Evolutionary conservation across 73 alveolate genomes (phyloP).

Genomic region (Paramecium bursaria): DNA sequence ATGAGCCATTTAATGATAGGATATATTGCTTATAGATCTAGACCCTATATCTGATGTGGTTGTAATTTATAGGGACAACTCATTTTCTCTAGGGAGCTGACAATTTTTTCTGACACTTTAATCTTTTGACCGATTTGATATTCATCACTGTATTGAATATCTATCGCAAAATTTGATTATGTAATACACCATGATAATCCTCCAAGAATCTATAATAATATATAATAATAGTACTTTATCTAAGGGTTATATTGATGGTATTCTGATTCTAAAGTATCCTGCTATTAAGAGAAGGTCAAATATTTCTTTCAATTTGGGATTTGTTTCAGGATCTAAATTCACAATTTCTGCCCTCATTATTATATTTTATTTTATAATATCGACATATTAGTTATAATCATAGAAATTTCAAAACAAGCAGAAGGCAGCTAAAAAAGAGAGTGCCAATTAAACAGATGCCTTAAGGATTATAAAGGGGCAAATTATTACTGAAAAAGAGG

Average conservation of each 20-base stretch:
- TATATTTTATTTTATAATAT: not conserved
- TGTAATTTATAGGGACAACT: slow-evolving; percentile 89
- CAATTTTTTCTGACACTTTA: slow-evolving; percentile 90
- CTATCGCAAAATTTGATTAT: slow-evolving; percentile 89
- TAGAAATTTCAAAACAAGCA: too few species aligned
- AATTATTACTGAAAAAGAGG: too few species aligned
- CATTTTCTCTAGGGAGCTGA: slow-evolving; percentile 85
- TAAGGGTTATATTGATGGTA: slow-evolving; percentile 87
- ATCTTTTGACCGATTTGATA: slow-evolving; percentile 93
- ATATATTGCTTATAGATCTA: slow-evolving; percentile 87
- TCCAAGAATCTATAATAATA: slow-evolving; percentile 80
- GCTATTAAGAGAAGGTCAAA: slow-evolving; percentile 89
- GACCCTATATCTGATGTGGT: slow-evolving; percentile 95
- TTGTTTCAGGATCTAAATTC: slow-evolving; percentile 13
- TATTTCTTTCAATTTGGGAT: slow-evolving; percentile 75
- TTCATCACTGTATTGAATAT: slow-evolving; percentile 95
- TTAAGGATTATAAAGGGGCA: too few species aligned
- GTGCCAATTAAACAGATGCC: too few species aligned
- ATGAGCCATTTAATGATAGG: slow-evolving; percentile 95
- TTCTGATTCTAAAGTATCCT: slow-evolving; percentile 96
- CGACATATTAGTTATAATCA: too few species aligned
- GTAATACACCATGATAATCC: slow-evolving; percentile 96
- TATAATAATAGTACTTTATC: slow-evolving; percentile 76
- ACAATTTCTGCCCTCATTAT: slow-evolving; percentile 5
- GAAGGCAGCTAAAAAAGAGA: too few species aligned